Evolutionary conservation across 1,139 yeast species (phyloP).

Genomic region (Diutina mesorugosa): DNA sequence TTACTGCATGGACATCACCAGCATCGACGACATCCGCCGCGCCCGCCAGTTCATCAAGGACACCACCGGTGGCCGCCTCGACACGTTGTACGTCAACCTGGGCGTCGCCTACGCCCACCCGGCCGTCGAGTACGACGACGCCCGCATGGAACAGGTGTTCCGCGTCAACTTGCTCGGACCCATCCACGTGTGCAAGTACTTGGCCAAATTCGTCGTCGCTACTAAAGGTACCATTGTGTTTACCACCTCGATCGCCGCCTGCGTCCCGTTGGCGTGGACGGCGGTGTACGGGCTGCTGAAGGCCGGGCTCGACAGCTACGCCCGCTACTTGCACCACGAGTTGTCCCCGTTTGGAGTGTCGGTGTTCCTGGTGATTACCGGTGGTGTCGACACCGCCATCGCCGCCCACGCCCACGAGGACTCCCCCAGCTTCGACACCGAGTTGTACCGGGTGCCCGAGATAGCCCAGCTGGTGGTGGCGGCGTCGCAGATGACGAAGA

Average conservation of each 20-base stretch:
- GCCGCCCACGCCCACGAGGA: not conserved
- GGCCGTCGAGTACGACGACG: slow-evolving; percentile 19
- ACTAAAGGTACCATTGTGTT: not conserved
- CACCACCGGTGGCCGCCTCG: slow-evolving; percentile 4
- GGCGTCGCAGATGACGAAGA: not conserved
- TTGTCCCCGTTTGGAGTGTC: not conserved
- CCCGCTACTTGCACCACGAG: not conserved
- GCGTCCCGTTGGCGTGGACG: not conserved
- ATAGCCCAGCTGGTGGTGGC: not conserved
- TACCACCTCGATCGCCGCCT: not conserved
- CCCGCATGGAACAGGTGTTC: slow-evolving; percentile 12
- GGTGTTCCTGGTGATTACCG: not conserved
- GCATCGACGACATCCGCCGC: slow-evolving; percentile 14
- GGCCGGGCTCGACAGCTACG: not conserved
- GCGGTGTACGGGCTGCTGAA: not conserved
- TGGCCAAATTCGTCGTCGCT: not conserved
- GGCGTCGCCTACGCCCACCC: slow-evolving; percentile 13
- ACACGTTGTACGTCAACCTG: slow-evolving; percentile 7
- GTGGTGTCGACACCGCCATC: slow-evolving; percentile 9
- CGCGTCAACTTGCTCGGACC: slow-evolving; percentile 5
- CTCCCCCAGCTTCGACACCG: not conserved
- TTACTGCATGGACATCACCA: slow-evolving; percentile 20
- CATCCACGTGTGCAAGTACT: not conserved
- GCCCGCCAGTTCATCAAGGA: slow-evolving; percentile 13
- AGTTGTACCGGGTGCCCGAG: not conserved